These are phyloP conservation scores for Dillenia turbinata DNA, from an alignment of 164 flowering plant species.

Conservation along the genomic window DNA sequence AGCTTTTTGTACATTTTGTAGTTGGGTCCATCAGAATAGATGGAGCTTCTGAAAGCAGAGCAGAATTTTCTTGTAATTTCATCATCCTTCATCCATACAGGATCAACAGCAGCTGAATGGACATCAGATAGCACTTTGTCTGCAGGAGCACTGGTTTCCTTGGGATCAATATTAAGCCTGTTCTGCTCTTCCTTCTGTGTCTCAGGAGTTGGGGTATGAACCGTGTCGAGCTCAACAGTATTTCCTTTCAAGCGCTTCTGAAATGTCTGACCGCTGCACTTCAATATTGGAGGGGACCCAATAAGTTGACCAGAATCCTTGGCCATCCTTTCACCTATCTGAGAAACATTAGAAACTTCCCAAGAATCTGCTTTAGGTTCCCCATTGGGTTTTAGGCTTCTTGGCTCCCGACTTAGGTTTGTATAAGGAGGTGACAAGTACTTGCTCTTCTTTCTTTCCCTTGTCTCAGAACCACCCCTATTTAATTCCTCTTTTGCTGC, in stretches of 20 bases:
- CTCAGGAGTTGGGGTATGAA: no score
- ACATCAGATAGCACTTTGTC: slow-evolving; percentile 49
- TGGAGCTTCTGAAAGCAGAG: slow-evolving; percentile 43
- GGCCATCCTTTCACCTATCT: slow-evolving; percentile 13
- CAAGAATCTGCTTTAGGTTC: slow-evolving; percentile 27
- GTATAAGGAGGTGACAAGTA: slow-evolving; percentile 74
- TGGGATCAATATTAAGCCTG: slow-evolving; percentile 6
- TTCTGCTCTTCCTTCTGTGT: slow-evolving; percentile 5
- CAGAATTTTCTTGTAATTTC: slow-evolving; percentile 35
- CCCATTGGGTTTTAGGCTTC: slow-evolving; percentile 7
- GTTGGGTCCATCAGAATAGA: slow-evolving; percentile 33
- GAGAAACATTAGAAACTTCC: slow-evolving; percentile 14
- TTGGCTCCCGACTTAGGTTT: slow-evolving; percentile 20
- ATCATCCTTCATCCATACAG: slow-evolving; percentile 32
- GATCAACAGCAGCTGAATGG: slow-evolving; percentile 39
- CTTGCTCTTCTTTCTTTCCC: slow-evolving; percentile 84
- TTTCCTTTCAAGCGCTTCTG: slow-evolving; percentile 18
- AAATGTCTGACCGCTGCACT: slow-evolving; percentile 27
- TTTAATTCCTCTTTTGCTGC: slow-evolving; percentile 17
- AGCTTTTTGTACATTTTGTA: slow-evolving; percentile 11
- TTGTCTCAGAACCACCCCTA: slow-evolving; percentile 26
- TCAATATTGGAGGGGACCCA: slow-evolving; percentile 16
- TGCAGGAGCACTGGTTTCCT: slow-evolving; percentile 24
- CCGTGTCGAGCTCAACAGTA: no score
- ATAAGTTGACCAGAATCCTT: slow-evolving; percentile 11